Evolutionary conservation across 208 protist genomes (phyloP), one percentile per base, ranked within the genome.

Genomic region (Wallacemonas sp.): DNA sequence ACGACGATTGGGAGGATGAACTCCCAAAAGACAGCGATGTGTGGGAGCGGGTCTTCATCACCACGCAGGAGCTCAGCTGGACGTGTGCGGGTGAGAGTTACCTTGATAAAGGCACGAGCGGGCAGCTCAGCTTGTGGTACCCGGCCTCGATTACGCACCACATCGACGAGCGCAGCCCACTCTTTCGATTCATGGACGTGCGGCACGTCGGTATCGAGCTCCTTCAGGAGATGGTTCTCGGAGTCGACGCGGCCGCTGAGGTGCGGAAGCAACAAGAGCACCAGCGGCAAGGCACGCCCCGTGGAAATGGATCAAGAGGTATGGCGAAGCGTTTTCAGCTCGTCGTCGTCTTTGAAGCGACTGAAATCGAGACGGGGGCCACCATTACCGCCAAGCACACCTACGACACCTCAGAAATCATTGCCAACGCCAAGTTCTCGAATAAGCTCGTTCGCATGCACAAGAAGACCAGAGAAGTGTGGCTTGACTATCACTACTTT

Each of bases 401-500:
- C 24, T 95, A 93, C 73, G 86, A 72, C 9, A 75, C 74, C 19
- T 77, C 71, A n/a, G 82, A 93, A 34, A 84, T 95, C 41, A 66
- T 91, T 31, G 60, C 82, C 24, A 72, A 93, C 61, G 82, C 90
- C 64, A 77, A 78, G 60, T 95, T 91, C 63, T 95, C 86, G 0
- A 84, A 81, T 45, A 89, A 87, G 27, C 69, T 95, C 24, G 75
- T 89, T 21, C 81, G 79, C 65, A 77, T 92, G 70, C 65, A 82
- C 28, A 68, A 69, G 17, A 59, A 72, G 15, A 87, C 71, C 42
- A 63, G 56, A 6, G 82, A 88, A 64, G 71, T 91, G n/a, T 51
- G 77, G 39, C 54, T 94, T 2, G 85, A 94, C 68, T 94, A 89
- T 42, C 85, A 94, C 72, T 90, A 90, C 75, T 94, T 94, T 62